Percentiles rank a stretch among this genome's conserved stretches.
phyloP scores from a whole-genome alignment of 1,139 yeast species.

The Geotrichum candidum region DNA sequence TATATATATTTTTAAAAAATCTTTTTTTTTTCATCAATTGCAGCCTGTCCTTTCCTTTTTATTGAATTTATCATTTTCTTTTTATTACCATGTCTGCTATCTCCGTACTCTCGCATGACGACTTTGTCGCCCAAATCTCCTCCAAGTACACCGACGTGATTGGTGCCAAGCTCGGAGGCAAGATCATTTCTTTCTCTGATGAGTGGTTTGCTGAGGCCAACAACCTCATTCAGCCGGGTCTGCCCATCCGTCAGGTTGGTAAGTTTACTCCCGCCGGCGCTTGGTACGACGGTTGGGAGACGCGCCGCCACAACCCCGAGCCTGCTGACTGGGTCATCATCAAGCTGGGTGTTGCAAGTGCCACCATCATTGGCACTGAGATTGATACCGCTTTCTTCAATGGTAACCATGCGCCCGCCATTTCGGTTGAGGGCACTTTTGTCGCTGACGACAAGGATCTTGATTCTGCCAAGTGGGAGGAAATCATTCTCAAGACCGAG shows the following conservation, averaged over 20 bases:
- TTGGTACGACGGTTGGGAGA: constrained; percentile 99
- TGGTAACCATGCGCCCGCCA: constrained; percentile 90
- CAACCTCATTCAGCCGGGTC: constrained; percentile 72
- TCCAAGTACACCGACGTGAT: constrained; percentile 46
- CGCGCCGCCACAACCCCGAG: constrained; percentile 80
- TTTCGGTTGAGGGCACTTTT: constrained; percentile 73
- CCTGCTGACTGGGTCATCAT: constrained; percentile 84
- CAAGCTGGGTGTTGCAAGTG: constrained; percentile 78
- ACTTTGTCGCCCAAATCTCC: constrained; percentile 13
- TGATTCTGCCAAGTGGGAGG: constrained; percentile 53
- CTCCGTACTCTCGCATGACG: constrained; percentile 10
- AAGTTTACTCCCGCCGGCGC: constrained; percentile 81
- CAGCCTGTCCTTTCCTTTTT: background rate
- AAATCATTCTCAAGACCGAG: constrained; percentile 59
- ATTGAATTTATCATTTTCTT: background rate
- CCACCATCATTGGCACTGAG: constrained; percentile 73
- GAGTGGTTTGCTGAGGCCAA: constrained; percentile 96
- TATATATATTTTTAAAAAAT: background rate
- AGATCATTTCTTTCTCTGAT: constrained; percentile 62
- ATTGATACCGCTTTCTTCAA: constrained; percentile 88
- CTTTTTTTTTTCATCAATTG: background rate
- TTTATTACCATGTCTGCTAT: constrained; percentile 9
- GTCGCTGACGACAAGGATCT: constrained; percentile 31
- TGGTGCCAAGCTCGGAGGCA: constrained; percentile 77
- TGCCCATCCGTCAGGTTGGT: constrained; percentile 76